Evolutionary conservation across 257 asterid species (phyloP), one percentile per base, ranked within the genome.

Genomic region (Solanum chiquidenum): DNA sequence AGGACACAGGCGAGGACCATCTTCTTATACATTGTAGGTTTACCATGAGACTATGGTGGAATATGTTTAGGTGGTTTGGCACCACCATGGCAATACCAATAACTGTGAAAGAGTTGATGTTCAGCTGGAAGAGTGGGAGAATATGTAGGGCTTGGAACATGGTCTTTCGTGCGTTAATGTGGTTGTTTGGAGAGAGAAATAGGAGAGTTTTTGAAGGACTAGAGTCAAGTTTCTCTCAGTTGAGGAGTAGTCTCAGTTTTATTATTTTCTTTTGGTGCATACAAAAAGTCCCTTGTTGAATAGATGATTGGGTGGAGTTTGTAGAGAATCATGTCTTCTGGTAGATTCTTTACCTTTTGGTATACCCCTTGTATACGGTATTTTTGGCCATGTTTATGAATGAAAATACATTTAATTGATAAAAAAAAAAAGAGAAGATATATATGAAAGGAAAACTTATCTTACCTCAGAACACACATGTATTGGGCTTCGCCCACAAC

Each of bases 391-490:
- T 33, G 77, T 69, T 69, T 69, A 69, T 69, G 38, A 69, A 29
- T 69, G 76, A 29, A 29, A 29, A 69, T 31, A 29, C 23, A 29
- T 9, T 29, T 66, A 12, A 12, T 69, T 18, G 40, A 69, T 31
- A 29, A 69, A n/a, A 66, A 25, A 14, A 12, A 52, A 18, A 2
- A 12, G 2, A 68, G 21, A 68, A 0, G 37, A 27, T 25, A 46
- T 42, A 11, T 72, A 86, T 62, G 58, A 84, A 88, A 12, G 62
- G 62, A 83, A 84, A 82, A 27, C 6, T 62, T n/a, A 40, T 76
- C 87, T 88, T 87, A 96, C 99, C 99, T 97, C 99, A 21, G 99
- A 92, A 89, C 99, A 96, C 74, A 97, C 98, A 44, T 96, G 99
- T 44, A 97, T 90, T 6, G 98, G 95, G 88, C 96, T 94, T 88